Base-by-base conservation (phyloP, 2,329 filamentous ascomycete genomes). In the Talaromyces sp. region DNA sequence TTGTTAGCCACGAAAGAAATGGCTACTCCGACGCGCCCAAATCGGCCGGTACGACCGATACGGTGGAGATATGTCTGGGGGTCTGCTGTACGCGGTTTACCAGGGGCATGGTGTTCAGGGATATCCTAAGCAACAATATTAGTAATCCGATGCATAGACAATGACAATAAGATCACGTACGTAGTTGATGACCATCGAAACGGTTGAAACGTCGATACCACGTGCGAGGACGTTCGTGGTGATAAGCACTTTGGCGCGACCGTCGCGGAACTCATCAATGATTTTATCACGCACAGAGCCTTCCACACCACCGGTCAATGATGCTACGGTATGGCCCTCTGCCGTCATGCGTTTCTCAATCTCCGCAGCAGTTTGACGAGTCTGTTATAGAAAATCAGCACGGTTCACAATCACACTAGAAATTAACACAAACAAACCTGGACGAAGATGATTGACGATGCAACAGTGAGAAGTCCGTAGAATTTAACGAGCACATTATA, bases 141-240 rank as follows among this genome's bases (percentile, higher is more conserved):
- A 52, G 48, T 52, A 13, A 28, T 33, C n/a, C 4, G 8, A 52
- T 52, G 19, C 10, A 9, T 33, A 33, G 9, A n/a, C n/a, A 8
- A 22, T 25, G 17, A 15, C 28, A 33, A 13, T 28, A 33, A n/a
- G 8, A 22, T 22, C 31, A 70, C 77, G 63, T 75, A 82, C 81
- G 75, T 99, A 99, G 80, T 99, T 99, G 80, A 99, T 91, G 56
- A 99, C 94, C 87, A 99, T 94, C 9, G 91, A 96, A 13, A 99
- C 94, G 28, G 86, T 87, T 77, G 95, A 75, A 71, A 97, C 78
- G 69, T 99, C 94, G 67, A 99, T 97, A 71, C 94, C 94, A 70
- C 94, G 91, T 8, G 94, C 89, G 59, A 99, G 83, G 37, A 99
- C 92, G 69, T 99, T 99, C 65, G 94, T 99, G 1, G 94, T 95